Evolutionary conservation across 2,329 filamentous ascomycete genomes (phyloP).

Genomic region (Sphaceloma murrayae): DNA sequence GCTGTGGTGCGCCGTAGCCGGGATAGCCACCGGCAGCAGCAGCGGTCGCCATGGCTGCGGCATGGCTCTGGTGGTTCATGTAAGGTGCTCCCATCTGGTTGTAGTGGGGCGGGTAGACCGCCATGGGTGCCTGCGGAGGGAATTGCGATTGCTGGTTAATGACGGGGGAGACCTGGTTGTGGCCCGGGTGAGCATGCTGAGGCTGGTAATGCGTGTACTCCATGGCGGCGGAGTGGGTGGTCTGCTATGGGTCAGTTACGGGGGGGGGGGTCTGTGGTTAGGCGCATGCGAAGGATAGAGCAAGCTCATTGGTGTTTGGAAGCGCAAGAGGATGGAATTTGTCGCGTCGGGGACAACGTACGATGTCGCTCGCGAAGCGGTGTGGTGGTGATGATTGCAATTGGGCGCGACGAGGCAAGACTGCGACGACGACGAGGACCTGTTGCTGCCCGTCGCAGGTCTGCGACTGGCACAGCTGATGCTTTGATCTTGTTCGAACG

Average conservation of each 20-base stretch:
- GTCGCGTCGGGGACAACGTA: neutral
- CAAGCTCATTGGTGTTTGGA: constrained; percentile 5
- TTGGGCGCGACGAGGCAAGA: constrained; percentile 4
- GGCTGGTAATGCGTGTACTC: constrained; percentile 43
- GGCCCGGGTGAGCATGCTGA: constrained; percentile 33
- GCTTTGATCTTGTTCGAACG: neutral
- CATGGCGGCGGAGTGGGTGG: constrained; percentile 31
- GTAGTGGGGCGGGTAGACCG: constrained; percentile 68
- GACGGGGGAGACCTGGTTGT: constrained; percentile 66
- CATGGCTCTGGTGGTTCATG: constrained; percentile 66
- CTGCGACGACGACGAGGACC: no score
- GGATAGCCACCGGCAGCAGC: constrained; percentile 79
- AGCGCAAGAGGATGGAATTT: neutral
- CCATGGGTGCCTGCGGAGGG: constrained; percentile 58
- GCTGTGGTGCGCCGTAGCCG: constrained; percentile 52
- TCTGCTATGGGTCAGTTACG: constrained; percentile 17
- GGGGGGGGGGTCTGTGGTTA: constrained; percentile 17
- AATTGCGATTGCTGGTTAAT: constrained; percentile 56
- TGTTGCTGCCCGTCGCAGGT: neutral
- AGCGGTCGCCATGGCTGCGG: constrained; percentile 77
- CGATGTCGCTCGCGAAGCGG: constrained; percentile 3
- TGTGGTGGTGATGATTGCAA: constrained; percentile 7
- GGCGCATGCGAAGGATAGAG: no score
- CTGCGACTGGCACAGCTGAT: neutral
- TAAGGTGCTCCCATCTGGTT: constrained; percentile 64